Conservation (phyloP, 202 grass and related monocot genomes). For the Hordeum pubiflorum region DNA sequence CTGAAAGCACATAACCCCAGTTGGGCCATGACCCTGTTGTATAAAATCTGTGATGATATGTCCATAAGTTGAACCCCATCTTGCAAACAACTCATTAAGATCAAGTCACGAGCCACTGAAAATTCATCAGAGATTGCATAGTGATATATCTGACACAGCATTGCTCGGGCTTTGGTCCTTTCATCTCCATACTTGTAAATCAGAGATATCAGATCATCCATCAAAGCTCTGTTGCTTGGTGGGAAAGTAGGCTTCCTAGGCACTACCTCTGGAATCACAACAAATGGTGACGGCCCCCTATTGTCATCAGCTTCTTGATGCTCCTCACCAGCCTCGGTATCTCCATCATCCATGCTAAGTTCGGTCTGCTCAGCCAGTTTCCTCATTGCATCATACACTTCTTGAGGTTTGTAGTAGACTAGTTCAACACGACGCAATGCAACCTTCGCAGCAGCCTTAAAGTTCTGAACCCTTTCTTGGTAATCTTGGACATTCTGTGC, state of each 20-base stretch:
- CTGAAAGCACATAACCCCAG: conserved; percentile 74
- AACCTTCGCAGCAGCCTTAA: conserved; percentile 51
- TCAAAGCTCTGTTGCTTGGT: conserved; percentile 44
- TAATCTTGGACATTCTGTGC: conserved; percentile 59
- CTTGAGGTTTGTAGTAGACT: conserved; percentile 76
- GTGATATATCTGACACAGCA: conserved; percentile 83
- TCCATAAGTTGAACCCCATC: conserved; percentile 77
- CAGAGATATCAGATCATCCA: conserved; percentile 55
- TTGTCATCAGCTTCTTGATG: conserved; percentile 11
- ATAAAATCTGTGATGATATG: conserved; percentile 70
- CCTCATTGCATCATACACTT: conserved; percentile 68
- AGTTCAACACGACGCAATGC: conserved; percentile 52
- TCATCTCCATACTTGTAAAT: conserved; percentile 78
- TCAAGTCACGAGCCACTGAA: conserved; percentile 49
- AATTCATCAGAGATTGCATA: conserved; percentile 78
- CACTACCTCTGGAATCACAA: conserved; percentile 47
- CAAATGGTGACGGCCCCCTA: conserved; percentile 27
- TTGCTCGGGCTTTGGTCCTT: conserved; percentile 66
- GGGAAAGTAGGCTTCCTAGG: conserved; percentile 56
- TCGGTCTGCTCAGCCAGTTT: conserved; percentile 40
- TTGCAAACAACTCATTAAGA: conserved; percentile 77
- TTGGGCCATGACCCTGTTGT: conserved; percentile 68
- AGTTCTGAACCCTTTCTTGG: conserved; percentile 41
- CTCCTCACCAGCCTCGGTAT: conserved; percentile 26
- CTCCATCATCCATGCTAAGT: conserved; percentile 23